phyloP scores from a whole-genome alignment of 768 basidiomycete species.

The Suillus brevipes region DNA sequence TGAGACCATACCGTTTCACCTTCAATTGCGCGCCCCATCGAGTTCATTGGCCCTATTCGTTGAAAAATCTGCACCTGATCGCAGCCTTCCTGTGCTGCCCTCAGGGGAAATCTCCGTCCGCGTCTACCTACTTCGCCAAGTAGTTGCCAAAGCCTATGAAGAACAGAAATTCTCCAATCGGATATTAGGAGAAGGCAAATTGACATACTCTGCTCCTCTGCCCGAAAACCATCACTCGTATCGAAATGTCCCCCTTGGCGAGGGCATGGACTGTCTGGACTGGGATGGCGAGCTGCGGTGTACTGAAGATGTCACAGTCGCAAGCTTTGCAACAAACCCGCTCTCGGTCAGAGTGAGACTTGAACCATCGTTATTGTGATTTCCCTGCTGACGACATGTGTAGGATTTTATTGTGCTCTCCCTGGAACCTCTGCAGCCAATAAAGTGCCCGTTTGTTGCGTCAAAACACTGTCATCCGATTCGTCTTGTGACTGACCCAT shows the following conservation, averaged over 20 bases:
- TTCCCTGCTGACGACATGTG: not conserved
- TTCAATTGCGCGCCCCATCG: slow-evolving; percentile 55
- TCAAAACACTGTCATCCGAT: slow-evolving; percentile 51
- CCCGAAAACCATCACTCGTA: slow-evolving; percentile 13
- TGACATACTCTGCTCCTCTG: slow-evolving; percentile 46
- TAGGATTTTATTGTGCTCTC: slow-evolving; percentile 61
- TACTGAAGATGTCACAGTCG: slow-evolving; percentile 38
- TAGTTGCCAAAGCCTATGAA: slow-evolving; percentile 33
- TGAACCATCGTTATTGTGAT: not conserved
- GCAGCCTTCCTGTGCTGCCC: slow-evolving; percentile 4
- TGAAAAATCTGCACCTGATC: slow-evolving; percentile 16
- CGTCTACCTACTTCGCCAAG: slow-evolving; percentile 56
- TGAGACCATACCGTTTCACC: slow-evolving; percentile 63
- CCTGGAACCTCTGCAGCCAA: slow-evolving; percentile 42
- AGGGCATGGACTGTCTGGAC: slow-evolving; percentile 47
- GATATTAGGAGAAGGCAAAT: slow-evolving; percentile 48
- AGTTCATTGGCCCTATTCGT: slow-evolving; percentile 50
- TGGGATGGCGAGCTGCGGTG: slow-evolving; percentile 59
- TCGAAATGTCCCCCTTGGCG: slow-evolving; percentile 17
- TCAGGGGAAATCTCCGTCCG: slow-evolving; percentile 35
- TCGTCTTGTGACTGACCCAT: slow-evolving; percentile 60
- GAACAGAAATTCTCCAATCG: slow-evolving; percentile 17
- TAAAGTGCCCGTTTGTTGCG: slow-evolving; percentile 36
- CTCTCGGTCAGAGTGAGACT: slow-evolving; percentile 50
- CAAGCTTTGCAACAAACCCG: slow-evolving; percentile 47